Evolutionary conservation across 23 red algal species (phyloP).

Genomic region (Gracilaria domingensis): DNA sequence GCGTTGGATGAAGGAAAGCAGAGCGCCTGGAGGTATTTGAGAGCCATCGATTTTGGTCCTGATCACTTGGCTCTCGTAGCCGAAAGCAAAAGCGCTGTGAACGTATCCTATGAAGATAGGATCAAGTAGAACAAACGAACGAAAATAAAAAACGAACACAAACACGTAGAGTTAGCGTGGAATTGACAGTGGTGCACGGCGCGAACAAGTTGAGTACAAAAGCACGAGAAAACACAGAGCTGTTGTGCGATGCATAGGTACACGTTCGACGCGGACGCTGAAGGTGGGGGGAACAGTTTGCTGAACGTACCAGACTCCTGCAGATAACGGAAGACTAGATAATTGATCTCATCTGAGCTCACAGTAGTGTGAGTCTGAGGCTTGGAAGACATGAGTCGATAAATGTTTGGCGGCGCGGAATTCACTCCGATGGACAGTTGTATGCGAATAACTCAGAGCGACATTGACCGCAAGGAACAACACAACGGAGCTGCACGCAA

Average conservation of each 20-base stretch:
- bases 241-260: not conserved
- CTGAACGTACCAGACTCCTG: constrained; percentile 89
- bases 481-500: not conserved
- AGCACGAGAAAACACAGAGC: not conserved
- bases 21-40: constrained; percentile 94
- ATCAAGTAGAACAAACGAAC: not conserved
- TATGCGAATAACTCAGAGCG: not conserved
- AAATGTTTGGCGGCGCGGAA: not conserved
- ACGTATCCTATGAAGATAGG: constrained; percentile 79
- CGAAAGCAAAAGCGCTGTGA: constrained; percentile 94
- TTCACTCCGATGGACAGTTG: not conserved
- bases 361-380: constrained; percentile 72
- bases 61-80: constrained; percentile 90
- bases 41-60: constrained; percentile 90
- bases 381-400: constrained; percentile 48
- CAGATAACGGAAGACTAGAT: constrained; percentile 97
- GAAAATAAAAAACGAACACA: not conserved
- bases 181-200: not conserved
- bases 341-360: constrained; percentile 98
- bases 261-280: not conserved
- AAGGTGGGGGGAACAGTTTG: not conserved
- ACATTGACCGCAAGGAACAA: not conserved
- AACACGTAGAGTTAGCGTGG: not conserved
- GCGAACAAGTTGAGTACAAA: not conserved
- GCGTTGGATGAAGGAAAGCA: constrained; percentile 95